Base-by-base conservation (phyloP, 2,329 filamentous ascomycete species). In the Colletotrichum trifolii region DNA sequence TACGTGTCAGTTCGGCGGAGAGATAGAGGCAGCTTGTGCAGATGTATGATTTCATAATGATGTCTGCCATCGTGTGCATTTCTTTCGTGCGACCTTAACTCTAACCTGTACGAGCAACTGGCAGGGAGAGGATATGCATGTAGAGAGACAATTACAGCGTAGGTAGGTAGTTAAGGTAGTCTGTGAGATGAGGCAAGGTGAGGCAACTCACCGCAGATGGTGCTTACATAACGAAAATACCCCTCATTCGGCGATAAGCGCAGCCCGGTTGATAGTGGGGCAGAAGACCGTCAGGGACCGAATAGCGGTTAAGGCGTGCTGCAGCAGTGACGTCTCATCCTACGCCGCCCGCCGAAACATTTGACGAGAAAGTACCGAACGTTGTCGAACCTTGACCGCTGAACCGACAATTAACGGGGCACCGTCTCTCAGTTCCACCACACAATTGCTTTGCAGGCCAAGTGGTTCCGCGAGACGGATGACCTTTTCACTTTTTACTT, bases 261-360 rank as follows among this genome's bases (percentile, higher is more conserved):
- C 1, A 25, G 25, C 25, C 25, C 25, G 25, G 25, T 25, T 25
- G 25, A 3, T 62, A 58, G 62, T 65, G 58, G 58, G 62, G 58
- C 58, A 65, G 42, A 4, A 33, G 15, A 13, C 17, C 33, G 36
- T 33, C 59, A 57, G 39, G 58, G 56, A 52, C 40, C 58, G 40
- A 62, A 65, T 62, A 4, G 42, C 62, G 34, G 58, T 49, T 52
- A 39, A 48, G 15, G 13, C 58, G 43, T 39, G 35, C 11, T 52
- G 62, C 62, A 56, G 58, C 62, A 65, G 58, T 65, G 62, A 65
- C 62, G 62, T 65, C 62, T 65, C 50, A 34, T 9, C 36, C 17
- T 17, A 33, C 43, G 49, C 60, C 54, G 49, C 60, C 55, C 36
- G 38, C 43, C 54, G 13, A 55, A 50, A 50, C 1, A 42, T 46